Conservation (phyloP, 1,139 yeast genomes). For the Tardiomyces depauwii region DNA sequence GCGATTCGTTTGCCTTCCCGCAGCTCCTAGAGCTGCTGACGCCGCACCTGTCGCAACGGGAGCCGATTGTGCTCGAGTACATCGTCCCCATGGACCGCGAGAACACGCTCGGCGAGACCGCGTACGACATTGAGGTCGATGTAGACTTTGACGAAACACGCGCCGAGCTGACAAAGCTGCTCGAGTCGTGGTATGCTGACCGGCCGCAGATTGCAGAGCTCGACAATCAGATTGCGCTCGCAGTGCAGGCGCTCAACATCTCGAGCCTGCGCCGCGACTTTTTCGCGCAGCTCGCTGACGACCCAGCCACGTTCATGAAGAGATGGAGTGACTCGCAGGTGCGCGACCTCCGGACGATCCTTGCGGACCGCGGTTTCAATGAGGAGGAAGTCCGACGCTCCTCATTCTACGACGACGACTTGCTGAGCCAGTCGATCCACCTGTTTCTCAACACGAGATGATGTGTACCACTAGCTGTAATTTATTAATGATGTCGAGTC, state of each 20-base stretch:
- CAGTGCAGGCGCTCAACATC: slow-evolving; percentile 55
- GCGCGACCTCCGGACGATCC: slow-evolving; percentile 61
- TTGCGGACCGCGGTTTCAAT: slow-evolving; percentile 82
- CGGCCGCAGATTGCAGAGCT: slow-evolving; percentile 45
- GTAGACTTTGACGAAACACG: slow-evolving; percentile 50
- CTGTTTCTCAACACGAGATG: slow-evolving; percentile 42
- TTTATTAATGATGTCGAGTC: too few species aligned
- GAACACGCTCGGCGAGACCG: slow-evolving; percentile 69
- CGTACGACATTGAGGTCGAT: slow-evolving; percentile 59
- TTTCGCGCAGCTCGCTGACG: slow-evolving; percentile 57
- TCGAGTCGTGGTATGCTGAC: slow-evolving; percentile 34
- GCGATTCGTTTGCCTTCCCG: slow-evolving; percentile 43
- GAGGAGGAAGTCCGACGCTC: slow-evolving; percentile 85
- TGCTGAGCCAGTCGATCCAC: slow-evolving; percentile 66
- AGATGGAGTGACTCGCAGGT: slow-evolving; percentile 67
- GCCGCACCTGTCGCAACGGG: slow-evolving; percentile 54
- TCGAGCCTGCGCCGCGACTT: slow-evolving; percentile 58
- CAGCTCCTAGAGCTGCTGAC: slow-evolving; percentile 66
- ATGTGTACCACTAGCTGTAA: not conserved
- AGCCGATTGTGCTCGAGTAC: slow-evolving; percentile 69
- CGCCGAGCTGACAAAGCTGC: slow-evolving; percentile 30
- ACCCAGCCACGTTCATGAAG: slow-evolving; percentile 67
- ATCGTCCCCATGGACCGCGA: slow-evolving; percentile 65
- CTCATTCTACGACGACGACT: slow-evolving; percentile 65
- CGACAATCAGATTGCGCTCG: slow-evolving; percentile 49